Base-by-base conservation (phyloP, 495 filamentous ascomycete genomes). In the Apiosordaria backusii region DNA sequence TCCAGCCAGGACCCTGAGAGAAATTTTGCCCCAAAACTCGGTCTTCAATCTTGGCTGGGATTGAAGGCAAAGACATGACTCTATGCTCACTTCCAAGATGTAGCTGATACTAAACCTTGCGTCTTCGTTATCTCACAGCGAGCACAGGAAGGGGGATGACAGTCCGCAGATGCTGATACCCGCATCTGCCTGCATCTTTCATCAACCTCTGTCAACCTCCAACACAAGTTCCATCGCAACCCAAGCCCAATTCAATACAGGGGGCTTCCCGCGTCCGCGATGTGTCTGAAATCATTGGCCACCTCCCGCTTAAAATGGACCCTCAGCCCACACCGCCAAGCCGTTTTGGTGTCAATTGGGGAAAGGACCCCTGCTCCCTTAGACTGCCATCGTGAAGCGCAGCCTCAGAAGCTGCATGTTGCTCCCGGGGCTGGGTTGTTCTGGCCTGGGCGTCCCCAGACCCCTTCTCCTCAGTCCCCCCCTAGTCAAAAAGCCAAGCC, bases 301-400 rank as follows among this genome's bases (percentile, higher is more conserved):
- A 29, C 16, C 0, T 25, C 26, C 9, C 18, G 18, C 13, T 9
- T 24, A 22, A 35, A 18, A 25, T 29, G 60, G 26, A 2, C 22
- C 15, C 6, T 16, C 65, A 35, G 40, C 53, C 60, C 40, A 22
- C 19, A 15, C 53, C 63, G 65, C 65, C 60, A 45, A 59, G 61
- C 25, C 21, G 16, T 25, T 65, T 7, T 24, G 13, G 52, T 16
- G 54, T 58, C 9, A 19, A 54, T 67, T 59, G 57, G 59, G 55
- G 45, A 35, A 55, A 59, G 45, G 61, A 22, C 18, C 55, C 57
- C 19, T 23, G 55, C 23, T 35, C 22, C 22, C 27, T 61, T 50
- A 5, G 16, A 35, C 54, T 26, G 63, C 63, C 63, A 60, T 65
- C 57, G 57, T 60, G 63, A 65, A 65, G 40, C 63, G 54, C 63